Base-by-base conservation (phyloP, 2,329 filamentous ascomycete species). In the Pyricularia pennisetigena region DNA sequence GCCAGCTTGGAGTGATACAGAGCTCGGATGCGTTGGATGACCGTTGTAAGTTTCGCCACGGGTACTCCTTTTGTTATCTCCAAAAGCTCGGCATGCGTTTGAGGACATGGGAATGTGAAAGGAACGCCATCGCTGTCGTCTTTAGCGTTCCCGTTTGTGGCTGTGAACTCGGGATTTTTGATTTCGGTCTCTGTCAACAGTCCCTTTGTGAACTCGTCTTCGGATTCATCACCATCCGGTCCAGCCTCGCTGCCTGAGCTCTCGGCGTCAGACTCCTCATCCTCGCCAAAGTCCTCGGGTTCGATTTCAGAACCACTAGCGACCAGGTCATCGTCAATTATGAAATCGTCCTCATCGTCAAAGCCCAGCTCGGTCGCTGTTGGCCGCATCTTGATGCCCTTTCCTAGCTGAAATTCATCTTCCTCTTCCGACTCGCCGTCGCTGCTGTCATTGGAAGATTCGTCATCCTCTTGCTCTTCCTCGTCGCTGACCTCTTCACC, bases 301-400 rank as follows among this genome's bases (percentile, higher is more conserved):
- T 90, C 86, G n/a, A 88, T 74, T 57, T 90, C 88, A 6, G 92
- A 94, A 54, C 88, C 91, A 72, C 89, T 94, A 14, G 93, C 93
- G 41, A 97, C 85, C 20, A 98, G 83, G 74, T 97, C 90, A 70
- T 95, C 92, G 69, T 98, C 94, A 70, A 97, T 88, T 29, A 94
- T 76, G 74, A 98, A 98, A 73, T 97, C 93, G 73, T 98, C 94
- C 75, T 98, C 94, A 72, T 97, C 94, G 71, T 97, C 93, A 41
- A 97, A 89, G 6, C 88, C 91, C 23, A 93, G 77, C 69, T 90
- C 85, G 12, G 85, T 82, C 3, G 84, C 85, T 8, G 86, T 87
- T 35, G 82, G 83, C 28, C 83, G 81, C 67, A 81, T 79, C 73
- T 81, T 86, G 71, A 89, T 86, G 62, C 87, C 87, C 65, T 78